A percentile compares a stretch with the other conserved stretches of the same genome.
phyloP scores from a whole-genome alignment of 2,329 filamentous ascomycete genomes.

The Rhexocercosporidium sp. region DNA sequence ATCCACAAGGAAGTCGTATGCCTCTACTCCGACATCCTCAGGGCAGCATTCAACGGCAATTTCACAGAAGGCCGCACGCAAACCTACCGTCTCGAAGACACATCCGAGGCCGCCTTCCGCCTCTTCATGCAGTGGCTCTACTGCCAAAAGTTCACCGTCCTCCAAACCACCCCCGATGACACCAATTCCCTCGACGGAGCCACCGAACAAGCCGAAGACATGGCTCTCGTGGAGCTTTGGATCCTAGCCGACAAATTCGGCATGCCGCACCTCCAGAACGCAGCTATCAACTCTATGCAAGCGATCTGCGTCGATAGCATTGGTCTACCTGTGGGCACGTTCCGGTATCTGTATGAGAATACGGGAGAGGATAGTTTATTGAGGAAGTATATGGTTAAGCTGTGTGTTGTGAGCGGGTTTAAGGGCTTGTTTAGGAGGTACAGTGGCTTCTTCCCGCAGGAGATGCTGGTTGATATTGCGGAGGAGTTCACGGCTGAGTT shows the following conservation, averaged over 20 bases:
- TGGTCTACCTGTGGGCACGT: background rate
- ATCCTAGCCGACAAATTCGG: constrained; percentile 15
- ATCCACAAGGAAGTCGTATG: background rate
- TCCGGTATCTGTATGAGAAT: background rate
- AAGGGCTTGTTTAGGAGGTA: background rate
- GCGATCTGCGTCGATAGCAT: too few species aligned
- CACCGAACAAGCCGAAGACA: background rate
- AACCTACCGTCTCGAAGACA: background rate
- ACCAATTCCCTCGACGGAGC: background rate
- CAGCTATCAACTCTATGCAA: background rate
- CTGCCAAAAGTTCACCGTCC: background rate
- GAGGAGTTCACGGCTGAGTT: background rate
- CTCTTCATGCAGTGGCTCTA: background rate
- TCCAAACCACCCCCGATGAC: background rate
- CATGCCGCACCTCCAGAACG: background rate
- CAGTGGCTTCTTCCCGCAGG: background rate
- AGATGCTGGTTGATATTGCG: background rate
- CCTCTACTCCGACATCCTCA: background rate
- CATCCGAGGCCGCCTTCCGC: background rate
- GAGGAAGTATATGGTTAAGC: background rate
- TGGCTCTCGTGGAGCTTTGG: constrained; percentile 7
- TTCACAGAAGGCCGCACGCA: background rate
- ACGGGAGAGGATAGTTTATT: background rate
- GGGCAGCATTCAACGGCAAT: background rate
- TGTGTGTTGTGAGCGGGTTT: background rate